Base-by-base conservation (phyloP, 768 basidiomycete species). In the Serendipita vermifera region DNA sequence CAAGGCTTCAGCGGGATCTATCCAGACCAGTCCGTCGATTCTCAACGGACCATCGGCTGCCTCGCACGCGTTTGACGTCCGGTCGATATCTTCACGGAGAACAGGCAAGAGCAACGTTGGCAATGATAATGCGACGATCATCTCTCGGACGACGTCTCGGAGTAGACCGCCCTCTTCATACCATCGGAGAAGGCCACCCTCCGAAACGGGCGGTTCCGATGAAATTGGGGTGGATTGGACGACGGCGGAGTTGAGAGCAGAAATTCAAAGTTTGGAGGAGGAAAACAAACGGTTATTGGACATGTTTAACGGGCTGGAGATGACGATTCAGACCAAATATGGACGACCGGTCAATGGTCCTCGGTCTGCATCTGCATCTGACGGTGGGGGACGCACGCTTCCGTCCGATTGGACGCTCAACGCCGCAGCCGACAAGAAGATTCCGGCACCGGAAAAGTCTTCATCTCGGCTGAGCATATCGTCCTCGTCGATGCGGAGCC, bases 281-380 rank as follows among this genome's bases (percentile, higher is more conserved):
- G 61, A 62, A 54, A 59, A 55, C 35, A 55, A 57, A 36, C 40
- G 54, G 3, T 32, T 62, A n/a, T 20, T 62, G 59, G 57, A 61
- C 31, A 58, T 48, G 27, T 62, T 62, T 31, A 55, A 62, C 38
- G 61, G 61, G 15, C 58, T 57, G 13, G 61, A 60, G 33, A 55
- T 61, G 40, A 48, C 57, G 17, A 33, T 46, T 13, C 20, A 53
- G 5, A 56, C 58, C 33, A 62, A 58, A 27, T 36, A 41, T 24
- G n/a, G n/a, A n/a, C 58, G 38, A 24, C 39, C 9, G 24, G 41
- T 17, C 20, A 33, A 17, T 9, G 38, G 22, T 5, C 24, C 24
- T n/a, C 46, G 46, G 32, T 22, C 24, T 5, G 24, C 46, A 22
- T 27, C 26, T 31, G 7, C 17, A 2, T 9, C n/a, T n/a, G 35